phyloP scores from a whole-genome alignment of 257 asterid species.

The Catharanthus roseus region DNA sequence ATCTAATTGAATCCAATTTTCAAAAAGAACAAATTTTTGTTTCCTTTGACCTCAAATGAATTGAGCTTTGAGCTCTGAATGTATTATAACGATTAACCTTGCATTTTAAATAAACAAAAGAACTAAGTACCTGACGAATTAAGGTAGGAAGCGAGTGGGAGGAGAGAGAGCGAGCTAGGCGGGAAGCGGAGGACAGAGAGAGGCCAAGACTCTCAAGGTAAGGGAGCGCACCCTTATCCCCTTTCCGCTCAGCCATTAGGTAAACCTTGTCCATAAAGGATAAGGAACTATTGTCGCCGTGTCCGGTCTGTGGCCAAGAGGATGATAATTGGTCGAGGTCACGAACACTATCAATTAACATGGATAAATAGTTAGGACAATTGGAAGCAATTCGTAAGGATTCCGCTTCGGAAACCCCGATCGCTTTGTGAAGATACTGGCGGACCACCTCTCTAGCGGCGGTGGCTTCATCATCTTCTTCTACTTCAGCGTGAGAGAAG shows the following conservation, averaged over 20 bases:
- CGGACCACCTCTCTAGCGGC: slow-evolving; percentile 65
- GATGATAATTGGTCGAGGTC: slow-evolving; percentile 60
- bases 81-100: neutral
- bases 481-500: neutral
- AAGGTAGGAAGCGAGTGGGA: slow-evolving; percentile 50
- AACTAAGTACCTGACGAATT: slow-evolving; percentile 49
- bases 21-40: neutral
- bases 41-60: neutral
- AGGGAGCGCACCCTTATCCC: slow-evolving; percentile 79
- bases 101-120: too few species aligned
- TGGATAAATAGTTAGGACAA: slow-evolving; percentile 56
- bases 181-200: slow-evolving; percentile 67
- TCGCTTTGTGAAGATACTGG: slow-evolving; percentile 47
- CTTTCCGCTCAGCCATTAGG: slow-evolving; percentile 66
- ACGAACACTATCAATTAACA: slow-evolving; percentile 60
- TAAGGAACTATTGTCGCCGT: slow-evolving; percentile 6
- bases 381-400: slow-evolving; percentile 47
- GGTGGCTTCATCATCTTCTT: slow-evolving; percentile 25
- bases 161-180: slow-evolving; percentile 61
- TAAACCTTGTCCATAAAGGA: slow-evolving; percentile 49
- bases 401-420: slow-evolving; percentile 56
- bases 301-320: slow-evolving; percentile 11
- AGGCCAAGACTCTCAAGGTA: slow-evolving; percentile 83
- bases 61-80: neutral
- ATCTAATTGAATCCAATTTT: too few species aligned